These are phyloP conservation scores for Hyaloperonospora arabidopsidis DNA, from an alignment of 352 stramenopile genomes.

Conservation along the genomic window DNA sequence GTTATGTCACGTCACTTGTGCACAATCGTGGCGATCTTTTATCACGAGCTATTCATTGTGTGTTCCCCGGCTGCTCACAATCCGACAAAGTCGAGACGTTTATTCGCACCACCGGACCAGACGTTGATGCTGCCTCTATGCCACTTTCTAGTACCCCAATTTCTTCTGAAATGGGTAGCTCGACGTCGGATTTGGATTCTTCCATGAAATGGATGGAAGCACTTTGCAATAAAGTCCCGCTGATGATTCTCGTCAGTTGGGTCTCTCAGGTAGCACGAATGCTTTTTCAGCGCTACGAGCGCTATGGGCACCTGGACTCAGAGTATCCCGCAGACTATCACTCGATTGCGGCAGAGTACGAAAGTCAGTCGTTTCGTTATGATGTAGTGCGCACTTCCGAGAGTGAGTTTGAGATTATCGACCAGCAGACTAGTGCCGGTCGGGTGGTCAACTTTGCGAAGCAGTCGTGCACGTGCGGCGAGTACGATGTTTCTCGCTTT, in stretches of 20 bases:
- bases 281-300: conserved; percentile 65
- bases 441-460: conserved; percentile 70
- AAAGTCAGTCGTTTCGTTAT: conserved; percentile 44
- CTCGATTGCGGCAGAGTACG: conserved; percentile 51
- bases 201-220: conserved; percentile 60
- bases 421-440: conserved; percentile 51
- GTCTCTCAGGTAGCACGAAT: conserved; percentile 71
- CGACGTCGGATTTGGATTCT: conserved; percentile 18
- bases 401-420: conserved; percentile 69
- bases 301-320: conserved; percentile 61
- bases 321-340: conserved; percentile 77
- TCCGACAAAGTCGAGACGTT: conserved; percentile 60
- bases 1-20: conserved; percentile 43
- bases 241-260: conserved; percentile 78
- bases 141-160: neutral
- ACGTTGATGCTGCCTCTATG: conserved; percentile 4
- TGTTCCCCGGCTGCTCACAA: conserved; percentile 52
- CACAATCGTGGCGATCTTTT: conserved; percentile 59
- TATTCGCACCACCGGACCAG: conserved; percentile 18
- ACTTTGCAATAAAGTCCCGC: conserved; percentile 52
- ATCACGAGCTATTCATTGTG: conserved; percentile 25
- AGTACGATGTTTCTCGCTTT: conserved; percentile 67
- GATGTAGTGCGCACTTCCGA: conserved; percentile 64
- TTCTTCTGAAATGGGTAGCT: conserved; percentile 7
- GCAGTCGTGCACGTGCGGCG: conserved; percentile 66